A percentile compares a stretch with the other conserved stretches of the same genome.
Evolutionary conservation across 164 flowering plant genomes (phyloP).

Genomic region (Brasenia schreberi): DNA sequence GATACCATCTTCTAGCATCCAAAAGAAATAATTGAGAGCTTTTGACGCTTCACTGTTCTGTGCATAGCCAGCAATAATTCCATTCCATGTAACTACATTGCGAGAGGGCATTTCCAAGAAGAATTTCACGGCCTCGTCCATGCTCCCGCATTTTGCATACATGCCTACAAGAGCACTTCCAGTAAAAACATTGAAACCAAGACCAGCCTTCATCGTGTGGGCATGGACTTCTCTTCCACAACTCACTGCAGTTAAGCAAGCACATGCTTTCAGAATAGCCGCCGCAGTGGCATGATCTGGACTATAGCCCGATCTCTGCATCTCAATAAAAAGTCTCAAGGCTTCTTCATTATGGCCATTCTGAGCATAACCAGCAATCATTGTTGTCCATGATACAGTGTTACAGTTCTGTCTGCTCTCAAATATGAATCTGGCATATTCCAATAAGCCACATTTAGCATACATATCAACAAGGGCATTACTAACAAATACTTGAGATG

Average conservation of each 20-base stretch:
- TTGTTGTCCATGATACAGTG: slow-evolving; percentile 45
- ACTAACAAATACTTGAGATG: background rate
- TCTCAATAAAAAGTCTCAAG: slow-evolving; percentile 30
- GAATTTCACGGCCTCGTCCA: slow-evolving; percentile 39
- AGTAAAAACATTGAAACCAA: too few species aligned
- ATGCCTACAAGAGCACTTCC: too few species aligned
- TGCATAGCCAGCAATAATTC: slow-evolving; percentile 75
- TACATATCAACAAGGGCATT: slow-evolving; percentile 4
- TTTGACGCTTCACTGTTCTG: slow-evolving; percentile 54
- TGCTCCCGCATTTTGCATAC: slow-evolving; percentile 23
- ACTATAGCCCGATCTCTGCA: slow-evolving; percentile 31
- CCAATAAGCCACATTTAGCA: slow-evolving; percentile 4
- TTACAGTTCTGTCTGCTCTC: slow-evolving; percentile 27
- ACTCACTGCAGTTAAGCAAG: too few species aligned
- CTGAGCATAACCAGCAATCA: slow-evolving; percentile 44
- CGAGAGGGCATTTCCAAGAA: slow-evolving; percentile 33
- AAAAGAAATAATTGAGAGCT: slow-evolving; percentile 50
- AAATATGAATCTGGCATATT: background rate
- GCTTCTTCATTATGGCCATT: slow-evolving; percentile 45
- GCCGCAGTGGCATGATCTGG: slow-evolving; percentile 44
- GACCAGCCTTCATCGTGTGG: too few species aligned
- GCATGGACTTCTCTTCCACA: too few species aligned
- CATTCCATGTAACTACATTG: slow-evolving; percentile 60
- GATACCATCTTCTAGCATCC: slow-evolving; percentile 32
- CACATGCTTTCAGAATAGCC: slow-evolving; percentile 43